phyloP scores from a whole-genome alignment of 2,329 filamentous ascomycete genomes.

The Aureobasidium pullulans region DNA sequence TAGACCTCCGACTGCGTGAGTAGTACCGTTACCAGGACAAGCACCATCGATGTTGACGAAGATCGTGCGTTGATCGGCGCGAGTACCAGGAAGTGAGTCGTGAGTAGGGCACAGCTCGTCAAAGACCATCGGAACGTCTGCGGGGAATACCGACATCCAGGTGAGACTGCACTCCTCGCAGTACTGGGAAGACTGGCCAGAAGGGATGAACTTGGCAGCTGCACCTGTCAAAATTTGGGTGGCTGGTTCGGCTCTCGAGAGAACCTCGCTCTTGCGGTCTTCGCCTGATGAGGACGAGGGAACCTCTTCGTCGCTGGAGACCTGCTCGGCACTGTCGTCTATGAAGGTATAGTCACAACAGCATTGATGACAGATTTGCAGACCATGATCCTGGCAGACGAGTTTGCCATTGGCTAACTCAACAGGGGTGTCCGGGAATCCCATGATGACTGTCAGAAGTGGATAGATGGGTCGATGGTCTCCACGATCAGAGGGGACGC shows the following conservation, averaged over 20 bases:
- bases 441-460: not conserved
- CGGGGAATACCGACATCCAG: not conserved
- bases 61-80: not conserved
- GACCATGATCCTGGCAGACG: not conserved
- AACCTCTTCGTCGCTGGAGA: not conserved
- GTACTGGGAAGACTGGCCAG: not conserved
- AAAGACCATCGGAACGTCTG: not conserved
- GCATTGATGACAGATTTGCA: not conserved
- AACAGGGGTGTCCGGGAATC: not conserved
- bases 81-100: not conserved
- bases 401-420: not conserved
- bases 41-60: not conserved
- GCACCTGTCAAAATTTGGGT: not conserved
- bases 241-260: not conserved
- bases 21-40: not conserved
- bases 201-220: not conserved
- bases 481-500: not conserved
- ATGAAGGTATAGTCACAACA: not conserved
- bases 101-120: not conserved
- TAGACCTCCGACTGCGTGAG: not conserved
- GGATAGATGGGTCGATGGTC: too few species aligned
- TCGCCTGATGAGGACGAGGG: not conserved
- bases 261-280: not conserved
- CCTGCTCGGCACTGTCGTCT: not conserved
- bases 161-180: not conserved